Conservation (phyloP, 306 rosid species). For the Lablab purpureus region DNA sequence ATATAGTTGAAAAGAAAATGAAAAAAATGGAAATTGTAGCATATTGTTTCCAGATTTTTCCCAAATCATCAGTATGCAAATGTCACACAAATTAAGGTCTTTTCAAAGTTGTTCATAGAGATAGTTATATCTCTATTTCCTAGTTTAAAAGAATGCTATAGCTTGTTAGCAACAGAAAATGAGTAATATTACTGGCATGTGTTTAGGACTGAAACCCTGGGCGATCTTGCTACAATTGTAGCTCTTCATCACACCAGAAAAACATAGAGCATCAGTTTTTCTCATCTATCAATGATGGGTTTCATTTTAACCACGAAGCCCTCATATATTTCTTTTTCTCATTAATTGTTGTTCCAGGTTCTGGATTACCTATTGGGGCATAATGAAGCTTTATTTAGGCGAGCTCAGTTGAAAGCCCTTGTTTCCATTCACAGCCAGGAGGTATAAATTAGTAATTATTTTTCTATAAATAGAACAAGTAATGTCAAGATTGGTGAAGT, state of each 20-base stretch:
- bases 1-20: constrained; percentile 3
- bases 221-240: neutral
- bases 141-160: constrained; percentile 19
- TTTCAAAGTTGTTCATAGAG: constrained; percentile 21
- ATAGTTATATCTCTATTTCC: neutral
- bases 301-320: constrained; percentile 31
- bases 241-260: constrained; percentile 25
- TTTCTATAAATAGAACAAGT: constrained; percentile 13
- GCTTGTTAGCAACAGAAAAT: neutral
- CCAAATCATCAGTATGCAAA: neutral
- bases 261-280: constrained; percentile 3
- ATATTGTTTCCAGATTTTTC: constrained; percentile 17
- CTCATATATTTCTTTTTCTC: constrained; percentile 32
- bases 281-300: constrained; percentile 6
- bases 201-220: constrained; percentile 34
- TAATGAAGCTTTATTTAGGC: constrained; percentile 89
- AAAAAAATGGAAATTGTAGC: constrained; percentile 23
- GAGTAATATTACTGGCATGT: constrained; percentile 23
- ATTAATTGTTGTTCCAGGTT: constrained; percentile 59
- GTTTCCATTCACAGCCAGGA: constrained; percentile 93
- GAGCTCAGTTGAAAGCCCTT: constrained; percentile 96
- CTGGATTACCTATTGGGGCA: constrained; percentile 87
- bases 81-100: constrained; percentile 9
- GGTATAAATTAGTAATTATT: constrained; percentile 52
- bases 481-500: constrained; percentile 36